Conservation (phyloP, 1,139 yeast species). For the Blastobotrys petasosporus region DNA sequence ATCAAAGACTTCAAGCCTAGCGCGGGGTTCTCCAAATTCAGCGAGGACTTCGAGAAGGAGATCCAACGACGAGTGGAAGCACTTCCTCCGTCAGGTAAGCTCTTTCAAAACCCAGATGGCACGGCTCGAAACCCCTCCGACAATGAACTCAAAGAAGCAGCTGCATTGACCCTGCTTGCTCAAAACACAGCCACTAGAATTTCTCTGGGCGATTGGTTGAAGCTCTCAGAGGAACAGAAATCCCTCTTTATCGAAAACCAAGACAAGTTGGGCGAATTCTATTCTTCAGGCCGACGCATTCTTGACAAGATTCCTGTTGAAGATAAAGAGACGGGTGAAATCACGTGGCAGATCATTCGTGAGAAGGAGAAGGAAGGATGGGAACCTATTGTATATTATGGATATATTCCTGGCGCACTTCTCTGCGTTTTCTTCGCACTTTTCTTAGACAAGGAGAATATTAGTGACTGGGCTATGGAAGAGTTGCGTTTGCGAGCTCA, state of each 20-base stretch:
- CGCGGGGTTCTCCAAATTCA: slow-evolving; percentile 24
- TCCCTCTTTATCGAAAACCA: slow-evolving; percentile 58
- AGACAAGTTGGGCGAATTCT: slow-evolving; percentile 53
- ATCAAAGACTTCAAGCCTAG: slow-evolving; percentile 20
- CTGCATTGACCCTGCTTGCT: slow-evolving; percentile 60
- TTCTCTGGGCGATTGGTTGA: slow-evolving; percentile 52
- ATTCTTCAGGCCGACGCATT: slow-evolving; percentile 55
- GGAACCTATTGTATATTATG: slow-evolving; percentile 67
- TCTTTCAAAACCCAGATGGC: slow-evolving; percentile 75
- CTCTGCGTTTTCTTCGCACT: slow-evolving; percentile 42
- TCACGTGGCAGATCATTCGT: slow-evolving; percentile 73
- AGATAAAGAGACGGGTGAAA: slow-evolving; percentile 70
- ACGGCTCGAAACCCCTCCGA: slow-evolving; percentile 68
- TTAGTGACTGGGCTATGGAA: slow-evolving; percentile 73
- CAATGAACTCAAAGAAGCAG: slow-evolving; percentile 65
- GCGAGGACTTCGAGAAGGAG: slow-evolving; percentile 29
- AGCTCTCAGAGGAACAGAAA: slow-evolving; percentile 54
- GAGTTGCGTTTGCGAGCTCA: slow-evolving; percentile 75
- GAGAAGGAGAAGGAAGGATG: slow-evolving; percentile 80
- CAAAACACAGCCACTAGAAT: slow-evolving; percentile 41
- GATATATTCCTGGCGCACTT: slow-evolving; percentile 61
- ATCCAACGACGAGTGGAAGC: slow-evolving; percentile 28
- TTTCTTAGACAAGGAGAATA: slow-evolving; percentile 42
- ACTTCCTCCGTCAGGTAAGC: slow-evolving; percentile 31
- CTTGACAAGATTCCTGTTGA: slow-evolving; percentile 81